Evolutionary conservation across 2,329 filamentous ascomycete species (phyloP), one percentile per base, ranked within the genome.

Genomic region (Epichloe gansuensis): DNA sequence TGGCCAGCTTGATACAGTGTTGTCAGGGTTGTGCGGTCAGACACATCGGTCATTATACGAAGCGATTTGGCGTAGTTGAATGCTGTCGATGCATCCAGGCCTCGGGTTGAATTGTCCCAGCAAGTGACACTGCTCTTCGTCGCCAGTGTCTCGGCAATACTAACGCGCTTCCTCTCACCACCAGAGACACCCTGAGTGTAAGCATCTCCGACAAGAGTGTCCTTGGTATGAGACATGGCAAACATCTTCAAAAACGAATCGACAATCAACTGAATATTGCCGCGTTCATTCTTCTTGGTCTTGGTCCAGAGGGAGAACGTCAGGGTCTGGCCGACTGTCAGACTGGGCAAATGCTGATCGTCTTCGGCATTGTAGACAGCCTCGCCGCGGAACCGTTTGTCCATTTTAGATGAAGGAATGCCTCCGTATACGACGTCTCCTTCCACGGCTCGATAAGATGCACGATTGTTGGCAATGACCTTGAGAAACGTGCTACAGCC

Each of bases 41-140:
- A 83, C 55, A 90, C 79, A 56, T 90, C 84, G 3, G 88, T 91
- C 80, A 90, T 86, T 54, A 83, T 77, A 13, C 82, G 76, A 2
- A 86, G 70, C 1, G 80, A 83, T 53, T 82, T 83, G 9, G 83
- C 85, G 59, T 88, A 91, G 61, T 91, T 86, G 4, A 91, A 73
- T 4, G 87, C 88, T 0, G 86, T 91, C 1, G 82, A 86, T 1
- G 86, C 83, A 62, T 93, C 87, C 0, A 91, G 72, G n/a, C 88
- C 88, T 47, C 87, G 75, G 0, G 86, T 91, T 0, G 80, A 84
- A 65, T 91, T 91, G 59, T 91, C 87, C 85, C 85, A 91, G 56
- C 82, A 84, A 37, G 86, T 81, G 1, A 91, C 82, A 0, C 83
- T 82, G 0, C 82, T 82, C 65, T 86, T 85, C 6, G 85, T 85